These are phyloP conservation scores for Tetrapisispora namnaoensis DNA, from an alignment of 805 yeast genomes.

Conservation along the genomic window DNA sequence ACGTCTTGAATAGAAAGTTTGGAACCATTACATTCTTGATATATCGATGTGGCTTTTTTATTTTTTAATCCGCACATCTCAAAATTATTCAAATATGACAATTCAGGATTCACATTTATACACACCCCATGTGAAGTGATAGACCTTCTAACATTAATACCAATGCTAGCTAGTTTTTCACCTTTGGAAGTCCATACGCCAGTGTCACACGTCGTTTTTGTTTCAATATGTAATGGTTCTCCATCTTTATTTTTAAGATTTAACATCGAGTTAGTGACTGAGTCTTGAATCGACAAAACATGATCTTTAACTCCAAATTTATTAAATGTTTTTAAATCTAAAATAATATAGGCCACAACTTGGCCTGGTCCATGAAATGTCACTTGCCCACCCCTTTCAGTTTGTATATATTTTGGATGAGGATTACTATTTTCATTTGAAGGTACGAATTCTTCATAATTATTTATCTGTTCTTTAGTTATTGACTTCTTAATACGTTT, in stretches of 20 bases:
- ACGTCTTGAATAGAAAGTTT: conserved; percentile 29
- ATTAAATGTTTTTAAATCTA: conserved; percentile 55
- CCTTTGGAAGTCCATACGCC: conserved; percentile 73
- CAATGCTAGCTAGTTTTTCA: conserved; percentile 71
- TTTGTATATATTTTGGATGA: conserved; percentile 61
- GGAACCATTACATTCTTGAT: conserved; percentile 22
- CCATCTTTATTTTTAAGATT: conserved; percentile 1
- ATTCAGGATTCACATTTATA: conserved; percentile 66
- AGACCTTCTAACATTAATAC: conserved; percentile 74
- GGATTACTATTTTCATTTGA: conserved; percentile 16
- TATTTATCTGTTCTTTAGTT: conserved; percentile 21
- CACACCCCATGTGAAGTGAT: conserved; percentile 87
- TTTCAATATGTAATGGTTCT: conserved; percentile 11
- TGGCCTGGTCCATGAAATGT: conserved; percentile 98
- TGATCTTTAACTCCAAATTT: conserved; percentile 53
- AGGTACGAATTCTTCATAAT: conserved; percentile 21
- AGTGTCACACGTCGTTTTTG: conserved; percentile 50
- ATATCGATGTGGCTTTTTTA: conserved; percentile 46
- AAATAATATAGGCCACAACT: conserved; percentile 69
- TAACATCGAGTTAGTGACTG: conserved; percentile 41
- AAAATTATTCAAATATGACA: conserved; percentile 57
- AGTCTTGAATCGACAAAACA: conserved; percentile 51
- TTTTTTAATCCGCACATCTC: conserved; percentile 81
- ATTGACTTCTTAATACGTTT: conserved; percentile 58
- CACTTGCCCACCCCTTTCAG: conserved; percentile 89